These are phyloP conservation scores for Blepharisma japonicum DNA, from an alignment of 73 alveolate species.

Conservation along the genomic window DNA sequence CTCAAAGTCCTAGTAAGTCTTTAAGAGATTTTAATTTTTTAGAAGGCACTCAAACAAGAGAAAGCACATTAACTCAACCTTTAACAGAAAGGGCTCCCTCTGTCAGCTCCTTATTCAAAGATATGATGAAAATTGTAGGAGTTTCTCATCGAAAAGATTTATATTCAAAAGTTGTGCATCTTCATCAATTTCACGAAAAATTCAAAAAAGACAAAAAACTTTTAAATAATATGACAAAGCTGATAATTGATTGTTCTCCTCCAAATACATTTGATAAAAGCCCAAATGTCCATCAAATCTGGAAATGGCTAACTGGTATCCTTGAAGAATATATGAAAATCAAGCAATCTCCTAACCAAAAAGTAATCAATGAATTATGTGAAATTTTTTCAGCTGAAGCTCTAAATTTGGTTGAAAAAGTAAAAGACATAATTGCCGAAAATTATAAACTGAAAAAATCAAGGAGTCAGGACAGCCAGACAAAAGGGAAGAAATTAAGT, in stretches of 20 bases:
- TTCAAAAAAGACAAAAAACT: neutral
- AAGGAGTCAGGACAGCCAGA: too few relatives aligned
- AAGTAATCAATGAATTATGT: neutral
- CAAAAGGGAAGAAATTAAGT: too few relatives aligned
- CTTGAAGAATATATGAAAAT: conserved; percentile 29
- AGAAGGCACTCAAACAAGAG: too few relatives aligned
- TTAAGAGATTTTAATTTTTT: too few relatives aligned
- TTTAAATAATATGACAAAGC: neutral
- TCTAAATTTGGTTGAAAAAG: too few relatives aligned
- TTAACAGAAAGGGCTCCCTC: too few relatives aligned
- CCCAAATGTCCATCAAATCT: neutral
- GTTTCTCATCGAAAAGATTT: neutral
- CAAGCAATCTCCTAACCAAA: neutral
- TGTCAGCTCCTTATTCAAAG: neutral
- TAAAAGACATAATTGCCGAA: too few relatives aligned
- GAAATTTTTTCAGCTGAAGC: neutral
- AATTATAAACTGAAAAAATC: too few relatives aligned
- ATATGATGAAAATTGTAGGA: conserved; percentile 8
- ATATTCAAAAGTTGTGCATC: neutral
- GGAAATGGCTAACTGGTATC: conserved; percentile 11
- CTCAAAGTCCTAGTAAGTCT: too few relatives aligned
- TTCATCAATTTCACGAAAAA: neutral
- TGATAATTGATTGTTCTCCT: conserved; percentile 24
- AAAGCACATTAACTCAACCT: too few relatives aligned
- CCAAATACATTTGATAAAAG: neutral